Evolutionary conservation across 2,329 filamentous ascomycete genomes (phyloP).

Genomic region (Verticillium tricorpus): DNA sequence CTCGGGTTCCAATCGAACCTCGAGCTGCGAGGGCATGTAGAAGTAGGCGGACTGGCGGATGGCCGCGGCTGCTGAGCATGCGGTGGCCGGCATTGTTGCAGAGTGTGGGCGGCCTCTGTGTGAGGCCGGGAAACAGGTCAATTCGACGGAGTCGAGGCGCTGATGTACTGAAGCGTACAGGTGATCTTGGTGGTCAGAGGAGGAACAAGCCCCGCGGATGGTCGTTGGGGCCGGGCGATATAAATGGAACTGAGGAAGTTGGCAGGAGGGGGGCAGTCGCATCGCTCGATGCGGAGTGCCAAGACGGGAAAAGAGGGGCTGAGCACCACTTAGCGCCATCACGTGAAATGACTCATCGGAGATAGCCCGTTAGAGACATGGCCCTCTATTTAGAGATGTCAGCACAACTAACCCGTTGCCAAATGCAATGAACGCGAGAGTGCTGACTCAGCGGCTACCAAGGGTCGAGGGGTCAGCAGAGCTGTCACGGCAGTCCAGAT

Average conservation of each 20-base stretch:
- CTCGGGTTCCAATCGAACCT: constrained; percentile 6
- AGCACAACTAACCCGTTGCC: background rate
- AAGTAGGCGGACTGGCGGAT: constrained; percentile 3
- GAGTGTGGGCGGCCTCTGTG: constrained; percentile 11
- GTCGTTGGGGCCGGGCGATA: background rate
- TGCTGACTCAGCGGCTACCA: background rate
- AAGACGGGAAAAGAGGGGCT: background rate
- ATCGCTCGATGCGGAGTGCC: background rate
- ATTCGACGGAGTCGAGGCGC: background rate
- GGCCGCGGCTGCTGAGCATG: constrained; percentile 1
- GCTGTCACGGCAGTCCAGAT: no score
- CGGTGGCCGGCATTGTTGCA: constrained; percentile 12
- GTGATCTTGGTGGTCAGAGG: background rate
- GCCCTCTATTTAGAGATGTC: background rate
- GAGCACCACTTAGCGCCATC: background rate
- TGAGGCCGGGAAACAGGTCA: background rate
- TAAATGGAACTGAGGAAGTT: background rate
- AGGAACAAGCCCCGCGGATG: background rate
- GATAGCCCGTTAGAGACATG: background rate
- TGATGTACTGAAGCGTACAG: background rate
- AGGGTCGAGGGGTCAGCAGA: background rate
- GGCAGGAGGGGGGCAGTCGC: background rate
- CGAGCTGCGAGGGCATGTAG: constrained; percentile 6
- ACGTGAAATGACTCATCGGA: background rate
- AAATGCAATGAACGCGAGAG: background rate